Evolutionary conservation across 108 stramenopile genomes (phyloP).

Genomic region (Cyclotella choctawhatcheeana): DNA sequence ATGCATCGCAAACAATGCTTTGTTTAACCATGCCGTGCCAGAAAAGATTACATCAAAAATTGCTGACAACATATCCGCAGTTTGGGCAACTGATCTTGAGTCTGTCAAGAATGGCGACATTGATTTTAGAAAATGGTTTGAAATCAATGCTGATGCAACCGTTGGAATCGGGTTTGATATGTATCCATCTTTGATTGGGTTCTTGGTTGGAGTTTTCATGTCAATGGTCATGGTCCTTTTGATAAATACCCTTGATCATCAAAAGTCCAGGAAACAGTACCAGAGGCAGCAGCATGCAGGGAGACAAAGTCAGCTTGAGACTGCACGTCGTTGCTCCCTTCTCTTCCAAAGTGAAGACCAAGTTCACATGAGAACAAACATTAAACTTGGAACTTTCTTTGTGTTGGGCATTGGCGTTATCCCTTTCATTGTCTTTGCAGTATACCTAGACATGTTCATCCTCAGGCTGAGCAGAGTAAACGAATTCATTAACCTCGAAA

Average conservation of each 20-base stretch:
- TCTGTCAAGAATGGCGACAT: slow-evolving; percentile 2
- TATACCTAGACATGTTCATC: slow-evolving; percentile 23
- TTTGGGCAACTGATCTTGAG: slow-evolving; percentile 19
- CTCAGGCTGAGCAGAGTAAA: slow-evolving; percentile 1
- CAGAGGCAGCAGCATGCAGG: slow-evolving; percentile 4
- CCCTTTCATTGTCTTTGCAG: neutral
- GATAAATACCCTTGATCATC: slow-evolving; percentile 13
- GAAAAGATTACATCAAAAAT: slow-evolving; percentile 6
- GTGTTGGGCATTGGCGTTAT: neutral
- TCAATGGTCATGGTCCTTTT: slow-evolving; percentile 11
- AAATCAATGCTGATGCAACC: slow-evolving; percentile 1
- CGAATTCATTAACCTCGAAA: neutral
- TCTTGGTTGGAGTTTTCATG: slow-evolving; percentile 13
- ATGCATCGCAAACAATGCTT: slow-evolving; percentile 17
- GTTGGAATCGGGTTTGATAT: slow-evolving; percentile 2
- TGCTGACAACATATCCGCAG: slow-evolving; percentile 1
- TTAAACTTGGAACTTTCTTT: neutral
- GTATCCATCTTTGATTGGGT: slow-evolving; percentile 26
- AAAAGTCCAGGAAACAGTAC: slow-evolving; percentile 19
- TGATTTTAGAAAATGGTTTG: slow-evolving; percentile 17
- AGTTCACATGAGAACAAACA: too few relatives aligned
- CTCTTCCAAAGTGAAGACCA: neutral
- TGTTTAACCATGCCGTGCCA: slow-evolving; percentile 23
- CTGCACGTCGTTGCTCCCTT: neutral
- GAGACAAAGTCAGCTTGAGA: neutral